phyloP scores from a whole-genome alignment of 2,329 filamentous ascomycete genomes.

The Colletotrichum sp. region DNA sequence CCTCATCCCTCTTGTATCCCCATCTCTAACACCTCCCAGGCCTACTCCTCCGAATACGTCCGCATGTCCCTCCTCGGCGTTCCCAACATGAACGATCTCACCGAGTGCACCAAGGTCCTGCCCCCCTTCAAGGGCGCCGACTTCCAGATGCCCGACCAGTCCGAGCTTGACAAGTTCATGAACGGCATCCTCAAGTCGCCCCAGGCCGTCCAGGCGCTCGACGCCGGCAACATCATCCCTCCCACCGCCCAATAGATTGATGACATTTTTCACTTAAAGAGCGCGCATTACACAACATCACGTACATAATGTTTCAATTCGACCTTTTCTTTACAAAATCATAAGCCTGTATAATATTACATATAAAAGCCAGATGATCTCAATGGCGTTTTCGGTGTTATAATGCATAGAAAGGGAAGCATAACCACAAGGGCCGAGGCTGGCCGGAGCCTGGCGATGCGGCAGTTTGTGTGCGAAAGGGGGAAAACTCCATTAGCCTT shows the following conservation, averaged over 20 bases:
- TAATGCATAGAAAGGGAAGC: background rate
- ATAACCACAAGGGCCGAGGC: conserved; percentile 11
- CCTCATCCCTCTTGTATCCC: background rate
- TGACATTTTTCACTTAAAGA: background rate
- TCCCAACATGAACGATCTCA: conserved; percentile 59
- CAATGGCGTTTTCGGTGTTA: background rate
- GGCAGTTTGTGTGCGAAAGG: background rate
- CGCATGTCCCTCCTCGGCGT: conserved; percentile 60
- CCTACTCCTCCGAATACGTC: conserved; percentile 57
- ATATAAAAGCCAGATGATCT: background rate
- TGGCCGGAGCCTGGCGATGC: conserved; percentile 11
- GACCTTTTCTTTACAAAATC: background rate
- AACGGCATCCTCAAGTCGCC: background rate
- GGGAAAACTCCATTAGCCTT: background rate
- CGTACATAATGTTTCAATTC: background rate
- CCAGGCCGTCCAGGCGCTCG: conserved; percentile 1
- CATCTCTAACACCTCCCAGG: conserved; percentile 31
- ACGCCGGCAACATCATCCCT: conserved; percentile 20
- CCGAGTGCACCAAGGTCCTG: conserved; percentile 59
- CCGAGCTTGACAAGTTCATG: background rate
- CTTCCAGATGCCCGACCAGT: conserved; percentile 10
- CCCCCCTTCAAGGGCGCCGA: conserved; percentile 34
- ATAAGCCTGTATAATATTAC: background rate
- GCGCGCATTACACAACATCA: background rate
- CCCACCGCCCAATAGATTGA: background rate